Evolutionary conservation across 352 stramenopile genomes (phyloP).

Genomic region (Phytophthora podocarpi): DNA sequence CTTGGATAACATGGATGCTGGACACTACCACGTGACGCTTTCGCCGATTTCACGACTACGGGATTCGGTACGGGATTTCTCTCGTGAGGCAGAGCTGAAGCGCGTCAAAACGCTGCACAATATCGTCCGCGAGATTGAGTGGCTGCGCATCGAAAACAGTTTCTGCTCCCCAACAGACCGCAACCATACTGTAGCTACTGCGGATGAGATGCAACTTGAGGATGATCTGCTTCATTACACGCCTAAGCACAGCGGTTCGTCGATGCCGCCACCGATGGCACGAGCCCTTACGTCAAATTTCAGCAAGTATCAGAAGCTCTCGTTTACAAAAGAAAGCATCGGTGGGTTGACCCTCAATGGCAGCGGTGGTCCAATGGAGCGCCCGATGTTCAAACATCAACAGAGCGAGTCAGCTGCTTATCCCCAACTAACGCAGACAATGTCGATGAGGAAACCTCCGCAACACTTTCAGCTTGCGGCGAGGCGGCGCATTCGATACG

Average conservation of each 20-base stretch:
- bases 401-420: conserved; percentile 40
- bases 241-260: conserved; percentile 50
- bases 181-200: conserved; percentile 62
- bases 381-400: conserved; percentile 48
- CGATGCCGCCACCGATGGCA: conserved; percentile 40
- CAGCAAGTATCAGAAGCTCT: conserved; percentile 44
- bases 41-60: conserved; percentile 75
- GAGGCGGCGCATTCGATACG: conserved; percentile 77
- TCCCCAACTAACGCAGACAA: conserved; percentile 21
- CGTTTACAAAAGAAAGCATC: conserved; percentile 35
- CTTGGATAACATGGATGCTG: conserved; percentile 88
- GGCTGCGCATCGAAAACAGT: conserved; percentile 84
- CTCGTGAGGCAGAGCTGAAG: conserved; percentile 75
- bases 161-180: conserved; percentile 80
- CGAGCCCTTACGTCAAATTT: conserved; percentile 34
- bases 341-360: conserved; percentile 3
- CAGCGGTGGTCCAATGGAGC: conserved; percentile 20
- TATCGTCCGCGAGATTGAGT: conserved; percentile 84
- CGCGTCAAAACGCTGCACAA: conserved; percentile 82
- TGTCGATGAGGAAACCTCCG: conserved; percentile 35
- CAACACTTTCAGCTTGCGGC: conserved; percentile 41
- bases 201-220: conserved; percentile 62
- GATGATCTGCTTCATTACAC: conserved; percentile 66
- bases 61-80: conserved; percentile 72
- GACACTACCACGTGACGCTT: conserved; percentile 85